Evolutionary conservation across 2,329 filamentous ascomycete genomes (phyloP).

Genomic region (Monascus ruber): DNA sequence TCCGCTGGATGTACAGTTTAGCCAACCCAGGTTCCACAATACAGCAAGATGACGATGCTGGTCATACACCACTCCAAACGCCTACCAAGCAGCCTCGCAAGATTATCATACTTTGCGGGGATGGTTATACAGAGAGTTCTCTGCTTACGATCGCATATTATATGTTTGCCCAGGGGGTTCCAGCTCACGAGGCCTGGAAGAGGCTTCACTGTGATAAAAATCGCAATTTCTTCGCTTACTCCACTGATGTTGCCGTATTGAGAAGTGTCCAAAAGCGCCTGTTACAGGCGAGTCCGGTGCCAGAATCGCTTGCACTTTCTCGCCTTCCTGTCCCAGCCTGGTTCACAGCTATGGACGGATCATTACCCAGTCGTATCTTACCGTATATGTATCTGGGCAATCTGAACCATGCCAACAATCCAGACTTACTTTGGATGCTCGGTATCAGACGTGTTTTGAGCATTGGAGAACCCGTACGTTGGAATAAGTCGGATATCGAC

Average conservation of each 20-base stretch:
- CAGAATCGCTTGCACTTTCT: slow-evolving; percentile 12
- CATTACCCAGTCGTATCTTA: slow-evolving; percentile 75
- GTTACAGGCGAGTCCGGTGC: slow-evolving; percentile 41
- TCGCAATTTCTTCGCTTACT: slow-evolving; percentile 94
- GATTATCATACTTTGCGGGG: slow-evolving; percentile 83
- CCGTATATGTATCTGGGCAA: slow-evolving; percentile 97
- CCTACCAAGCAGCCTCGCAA: slow-evolving; percentile 42
- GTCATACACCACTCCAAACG: slow-evolving; percentile 44
- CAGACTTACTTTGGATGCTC: slow-evolving; percentile 63
- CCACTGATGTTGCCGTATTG: slow-evolving; percentile 76
- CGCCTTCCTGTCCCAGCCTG: slow-evolving; percentile 53
- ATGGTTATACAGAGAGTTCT: slow-evolving; percentile 92
- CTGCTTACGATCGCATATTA: slow-evolving; percentile 83
- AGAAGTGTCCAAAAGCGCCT: slow-evolving; percentile 64
- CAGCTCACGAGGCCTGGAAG: slow-evolving; percentile 79
- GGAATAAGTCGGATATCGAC: slow-evolving; percentile 60
- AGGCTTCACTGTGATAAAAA: slow-evolving; percentile 66
- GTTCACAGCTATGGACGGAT: slow-evolving; percentile 77
- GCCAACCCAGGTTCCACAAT: slow-evolving; percentile 49
- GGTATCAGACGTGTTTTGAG: slow-evolving; percentile 83
- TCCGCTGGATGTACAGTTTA: slow-evolving; percentile 79
- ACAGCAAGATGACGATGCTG: slow-evolving; percentile 38
- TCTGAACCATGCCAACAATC: slow-evolving; percentile 85
- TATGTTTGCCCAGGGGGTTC: slow-evolving; percentile 75
- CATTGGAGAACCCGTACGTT: slow-evolving; percentile 78